Evolutionary conservation across 768 basidiomycete species (phyloP).

Genomic region (Boletus tomentosulus): DNA sequence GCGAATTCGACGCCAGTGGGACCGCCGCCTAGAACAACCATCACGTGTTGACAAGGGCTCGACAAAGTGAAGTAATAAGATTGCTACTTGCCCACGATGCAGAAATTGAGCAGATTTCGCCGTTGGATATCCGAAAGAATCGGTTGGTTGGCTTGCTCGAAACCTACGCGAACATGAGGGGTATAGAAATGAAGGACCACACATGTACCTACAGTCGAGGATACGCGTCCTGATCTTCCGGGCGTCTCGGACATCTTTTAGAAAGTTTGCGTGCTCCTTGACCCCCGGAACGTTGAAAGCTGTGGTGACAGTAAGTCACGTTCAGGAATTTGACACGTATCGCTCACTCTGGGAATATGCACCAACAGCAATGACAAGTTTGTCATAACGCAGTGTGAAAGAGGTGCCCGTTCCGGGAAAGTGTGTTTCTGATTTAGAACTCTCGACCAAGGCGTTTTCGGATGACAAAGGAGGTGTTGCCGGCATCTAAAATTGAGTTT

Average conservation of each 20-base stretch:
- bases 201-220: constrained; percentile 54
- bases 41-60: constrained; percentile 5
- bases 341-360: constrained; percentile 77
- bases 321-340: constrained; percentile 1
- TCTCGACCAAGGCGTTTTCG: constrained; percentile 18
- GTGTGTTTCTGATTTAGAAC: constrained; percentile 15
- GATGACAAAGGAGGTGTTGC: constrained; percentile 47
- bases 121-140: constrained; percentile 70
- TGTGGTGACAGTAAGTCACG: constrained; percentile 21
- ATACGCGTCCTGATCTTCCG: constrained; percentile 66
- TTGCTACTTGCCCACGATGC: constrained; percentile 66
- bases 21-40: constrained; percentile 50
- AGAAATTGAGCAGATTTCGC: constrained; percentile 76
- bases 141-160: constrained; percentile 85
- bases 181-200: background rate
- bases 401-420: constrained; percentile 28
- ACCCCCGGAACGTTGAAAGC: constrained; percentile 73
- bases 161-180: constrained; percentile 39
- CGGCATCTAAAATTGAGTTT: constrained; percentile 46
- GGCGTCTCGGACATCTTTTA: constrained; percentile 78
- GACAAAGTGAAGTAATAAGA: background rate
- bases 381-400: constrained; percentile 70
- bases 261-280: constrained; percentile 76
- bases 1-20: constrained; percentile 82
- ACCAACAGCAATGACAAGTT: constrained; percentile 80